phyloP scores from a whole-genome alignment of 2,329 filamentous ascomycete genomes.

The Phoma herbarum region DNA sequence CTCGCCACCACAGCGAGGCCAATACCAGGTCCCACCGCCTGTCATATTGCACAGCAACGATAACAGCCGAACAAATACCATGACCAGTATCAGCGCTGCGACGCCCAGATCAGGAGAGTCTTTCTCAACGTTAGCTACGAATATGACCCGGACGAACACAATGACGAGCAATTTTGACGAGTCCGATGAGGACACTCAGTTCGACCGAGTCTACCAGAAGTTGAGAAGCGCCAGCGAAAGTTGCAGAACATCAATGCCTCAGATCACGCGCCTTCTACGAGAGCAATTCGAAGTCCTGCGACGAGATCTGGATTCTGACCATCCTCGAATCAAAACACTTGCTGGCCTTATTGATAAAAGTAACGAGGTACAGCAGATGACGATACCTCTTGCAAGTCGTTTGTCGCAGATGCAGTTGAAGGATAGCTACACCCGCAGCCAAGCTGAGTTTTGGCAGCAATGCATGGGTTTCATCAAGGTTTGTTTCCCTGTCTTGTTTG shows the following conservation, averaged over 20 bases:
- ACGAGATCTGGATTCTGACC: conserved; percentile 45
- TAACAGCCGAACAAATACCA: conserved; percentile 63
- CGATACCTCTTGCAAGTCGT: conserved; percentile 75
- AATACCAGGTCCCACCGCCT: conserved; percentile 47
- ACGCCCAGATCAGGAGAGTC: conserved; percentile 86
- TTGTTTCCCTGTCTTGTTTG: conserved; percentile 32
- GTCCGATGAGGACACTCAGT: conserved; percentile 79
- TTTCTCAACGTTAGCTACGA: conserved; percentile 67
- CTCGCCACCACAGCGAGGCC: conserved; percentile 46
- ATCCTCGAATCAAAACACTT: conserved; percentile 46
- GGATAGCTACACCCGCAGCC: conserved; percentile 76
- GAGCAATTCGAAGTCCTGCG: conserved; percentile 41
- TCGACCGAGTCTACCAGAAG: conserved; percentile 83
- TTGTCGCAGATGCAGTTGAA: conserved; percentile 84
- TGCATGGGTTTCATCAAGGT: conserved; percentile 76
- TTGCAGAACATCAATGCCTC: conserved; percentile 75
- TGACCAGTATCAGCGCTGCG: conserved; percentile 58
- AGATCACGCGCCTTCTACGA: conserved; percentile 41
- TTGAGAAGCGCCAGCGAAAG: conserved; percentile 77
- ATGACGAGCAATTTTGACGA: conserved; percentile 68
- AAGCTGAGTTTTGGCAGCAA: conserved; percentile 70
- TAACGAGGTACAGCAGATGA: conserved; percentile 73
- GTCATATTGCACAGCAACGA: conserved; percentile 56
- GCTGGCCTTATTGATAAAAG: conserved; percentile 76
- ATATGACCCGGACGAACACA: conserved; percentile 55